Percentiles rank a stretch among this genome's conserved stretches.
phyloP scores from a whole-genome alignment of 2,329 filamentous ascomycete genomes.

The Colletotrichum sp. region DNA sequence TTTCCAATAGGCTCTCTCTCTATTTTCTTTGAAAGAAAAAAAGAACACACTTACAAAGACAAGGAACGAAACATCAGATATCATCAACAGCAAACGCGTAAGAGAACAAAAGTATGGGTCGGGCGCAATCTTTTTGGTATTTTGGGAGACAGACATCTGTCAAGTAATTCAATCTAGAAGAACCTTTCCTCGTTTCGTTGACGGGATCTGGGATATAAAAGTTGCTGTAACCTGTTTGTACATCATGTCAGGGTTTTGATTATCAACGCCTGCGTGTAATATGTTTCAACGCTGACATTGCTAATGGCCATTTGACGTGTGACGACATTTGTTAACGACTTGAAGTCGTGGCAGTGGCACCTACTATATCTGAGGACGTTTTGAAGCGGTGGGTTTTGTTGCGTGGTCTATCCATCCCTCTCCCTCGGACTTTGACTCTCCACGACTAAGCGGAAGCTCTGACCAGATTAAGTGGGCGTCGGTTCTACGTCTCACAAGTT shows the following conservation, averaged over 20 bases:
- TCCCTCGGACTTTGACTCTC: background rate
- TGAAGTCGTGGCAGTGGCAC: background rate
- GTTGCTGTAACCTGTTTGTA: background rate
- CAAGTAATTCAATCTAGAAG: background rate
- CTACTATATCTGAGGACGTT: background rate
- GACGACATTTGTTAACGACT: background rate
- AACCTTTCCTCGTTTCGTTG: background rate
- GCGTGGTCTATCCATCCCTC: background rate
- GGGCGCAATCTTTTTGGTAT: background rate
- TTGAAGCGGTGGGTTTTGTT: background rate
- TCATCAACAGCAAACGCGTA: background rate
- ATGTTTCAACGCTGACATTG: background rate
- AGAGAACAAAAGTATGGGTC: background rate
- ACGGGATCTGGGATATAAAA: background rate
- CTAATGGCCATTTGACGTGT: background rate
- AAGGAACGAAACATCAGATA: background rate
- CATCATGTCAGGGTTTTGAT: background rate
- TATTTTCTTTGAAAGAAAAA: background rate
- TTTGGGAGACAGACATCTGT: background rate
- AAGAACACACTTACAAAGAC: background rate
- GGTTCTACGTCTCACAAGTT: background rate
- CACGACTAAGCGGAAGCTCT: background rate
- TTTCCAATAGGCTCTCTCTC: background rate
- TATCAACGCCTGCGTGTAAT: background rate
- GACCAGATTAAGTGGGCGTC: background rate